These are phyloP conservation scores for Geranomyces michiganensis DNA, from an alignment of 192 early-diverging fungal species.

Conservation along the genomic window DNA sequence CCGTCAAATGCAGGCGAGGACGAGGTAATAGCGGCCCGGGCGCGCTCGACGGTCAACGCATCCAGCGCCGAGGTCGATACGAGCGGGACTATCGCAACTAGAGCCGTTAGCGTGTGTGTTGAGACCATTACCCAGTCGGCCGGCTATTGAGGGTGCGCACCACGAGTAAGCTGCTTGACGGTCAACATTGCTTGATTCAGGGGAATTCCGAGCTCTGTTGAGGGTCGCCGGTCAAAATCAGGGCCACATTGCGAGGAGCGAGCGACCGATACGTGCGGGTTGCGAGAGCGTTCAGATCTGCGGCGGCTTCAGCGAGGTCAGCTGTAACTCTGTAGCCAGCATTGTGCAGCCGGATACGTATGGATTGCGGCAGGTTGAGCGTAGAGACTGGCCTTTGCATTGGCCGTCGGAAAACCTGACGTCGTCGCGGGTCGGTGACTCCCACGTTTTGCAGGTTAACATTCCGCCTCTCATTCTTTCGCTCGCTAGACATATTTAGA, in stretches of 20 bases:
- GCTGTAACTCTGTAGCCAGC: conserved; percentile 38
- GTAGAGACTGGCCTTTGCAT: conserved; percentile 33
- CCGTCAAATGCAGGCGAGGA: conserved; percentile 45
- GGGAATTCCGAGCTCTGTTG: conserved; percentile 6
- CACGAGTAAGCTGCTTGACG: background rate
- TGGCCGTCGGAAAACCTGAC: no score
- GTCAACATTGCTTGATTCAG: conserved; percentile 3
- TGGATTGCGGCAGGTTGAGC: conserved; percentile 11
- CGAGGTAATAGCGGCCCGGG: conserved; percentile 36
- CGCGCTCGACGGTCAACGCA: conserved; percentile 32
- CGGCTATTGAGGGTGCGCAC: background rate
- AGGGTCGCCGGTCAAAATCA: background rate
- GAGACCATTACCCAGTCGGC: background rate
- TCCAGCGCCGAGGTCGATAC: conserved; percentile 41
- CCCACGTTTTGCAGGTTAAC: no score
- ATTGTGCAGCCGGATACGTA: conserved; percentile 26
- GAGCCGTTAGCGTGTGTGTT: background rate
- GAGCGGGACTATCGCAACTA: conserved; percentile 17
- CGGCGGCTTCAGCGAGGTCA: conserved; percentile 29
- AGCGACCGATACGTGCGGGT: conserved; percentile 12
- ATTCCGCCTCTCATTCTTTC: no score
- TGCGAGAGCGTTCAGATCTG: conserved; percentile 25
- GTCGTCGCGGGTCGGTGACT: no score
- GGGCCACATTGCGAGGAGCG: background rate
- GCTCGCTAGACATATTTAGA: no score